Evolutionary conservation across 1,284 basidiomycete species (phyloP).

Genomic region (Cutaneotrichosporon cavernicola): DNA sequence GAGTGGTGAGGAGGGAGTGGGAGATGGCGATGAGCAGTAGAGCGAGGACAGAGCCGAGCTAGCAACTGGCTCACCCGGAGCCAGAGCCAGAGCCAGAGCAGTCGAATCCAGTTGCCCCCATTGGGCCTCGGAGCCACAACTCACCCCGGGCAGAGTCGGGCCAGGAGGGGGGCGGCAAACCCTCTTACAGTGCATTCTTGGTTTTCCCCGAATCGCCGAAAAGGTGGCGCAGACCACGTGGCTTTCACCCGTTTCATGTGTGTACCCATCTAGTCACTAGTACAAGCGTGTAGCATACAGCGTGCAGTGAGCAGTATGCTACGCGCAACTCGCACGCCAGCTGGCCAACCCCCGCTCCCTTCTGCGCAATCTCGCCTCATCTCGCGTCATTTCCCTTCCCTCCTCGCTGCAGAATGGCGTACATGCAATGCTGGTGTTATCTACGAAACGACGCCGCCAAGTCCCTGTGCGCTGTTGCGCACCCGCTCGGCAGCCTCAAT

Average conservation of each 20-base stretch:
- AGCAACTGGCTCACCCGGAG: constrained; percentile 1
- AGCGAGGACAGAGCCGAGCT: constrained; percentile 2
- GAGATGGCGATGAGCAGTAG: constrained; percentile 9
- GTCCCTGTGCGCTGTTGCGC: constrained; percentile 24
- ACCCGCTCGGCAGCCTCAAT: constrained; percentile 33
- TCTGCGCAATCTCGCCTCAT: not conserved
- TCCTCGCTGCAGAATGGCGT: constrained; percentile 13
- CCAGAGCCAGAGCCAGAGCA: no score
- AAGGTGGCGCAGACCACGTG: not conserved
- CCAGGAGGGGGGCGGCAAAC: not conserved
- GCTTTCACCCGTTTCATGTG: no score
- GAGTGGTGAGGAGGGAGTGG: constrained; percentile 15
- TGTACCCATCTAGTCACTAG: no score
- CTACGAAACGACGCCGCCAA: constrained; percentile 14
- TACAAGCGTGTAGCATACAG: no score
- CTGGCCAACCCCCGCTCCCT: not conserved
- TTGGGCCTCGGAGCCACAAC: not conserved
- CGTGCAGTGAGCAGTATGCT: no score
- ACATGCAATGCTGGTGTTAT: constrained; percentile 15
- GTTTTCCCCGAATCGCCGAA: constrained; percentile 1
- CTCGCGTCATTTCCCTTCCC: not conserved
- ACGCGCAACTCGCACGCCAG: no score
- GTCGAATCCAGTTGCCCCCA: constrained; percentile 1
- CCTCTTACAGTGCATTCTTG: not conserved
- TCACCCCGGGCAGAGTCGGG: constrained; percentile 1